Base-by-base conservation (phyloP, 176 grass and related monocot genomes). In the Carex cristatella region DNA sequence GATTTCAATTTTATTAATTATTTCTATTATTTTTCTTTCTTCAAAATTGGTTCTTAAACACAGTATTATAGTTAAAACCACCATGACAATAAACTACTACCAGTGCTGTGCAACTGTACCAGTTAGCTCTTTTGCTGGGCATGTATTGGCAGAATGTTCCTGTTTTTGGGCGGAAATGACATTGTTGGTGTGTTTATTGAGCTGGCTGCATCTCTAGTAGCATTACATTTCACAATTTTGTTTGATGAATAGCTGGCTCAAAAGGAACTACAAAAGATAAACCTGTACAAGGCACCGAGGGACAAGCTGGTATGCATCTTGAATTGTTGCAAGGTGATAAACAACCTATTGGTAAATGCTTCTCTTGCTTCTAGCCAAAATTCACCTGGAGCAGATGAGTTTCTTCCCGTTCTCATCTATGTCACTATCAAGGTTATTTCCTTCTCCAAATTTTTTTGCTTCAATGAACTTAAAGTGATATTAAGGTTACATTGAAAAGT, bases 321-420 rank as follows among this genome's bases (percentile, higher is more conserved):
- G 69, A 98, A 98, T 85, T 98, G 96, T 69, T 98, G 96, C 86
- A 95, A 94, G 90, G 96, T 95, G 31, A 95, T 98, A 55, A 98
- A 93, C 65, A 98, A 98, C 81, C 90, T 95, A 81, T 87, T 98
- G 61, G 61, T 91, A 57, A 98, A 98, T 92, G 96, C 88, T 72
- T 98, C 96, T 69, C 81, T 92, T 68, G 57, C 89, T 65, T 93
- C 89, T 69, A 86, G 87, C 38, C 90, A 98, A 42, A 89, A 75
- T 76, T 88, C 91, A 62, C 96, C 88, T 58, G 96, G 96, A 86
- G 96, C 96, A 83, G 95, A 98, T 11, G 93, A 98, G 89, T 95
- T 98, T 65, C 93, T 98, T 69, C 96, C 96, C 14, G 96, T 98
- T 28, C 91, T 98, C 8, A 95, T 98, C 80, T 98, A 95, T 67